A percentile compares a stretch with the other conserved stretches of the same genome.
phyloP scores from a whole-genome alignment of 768 basidiomycete genomes.

The Ephemerocybe angulata region DNA sequence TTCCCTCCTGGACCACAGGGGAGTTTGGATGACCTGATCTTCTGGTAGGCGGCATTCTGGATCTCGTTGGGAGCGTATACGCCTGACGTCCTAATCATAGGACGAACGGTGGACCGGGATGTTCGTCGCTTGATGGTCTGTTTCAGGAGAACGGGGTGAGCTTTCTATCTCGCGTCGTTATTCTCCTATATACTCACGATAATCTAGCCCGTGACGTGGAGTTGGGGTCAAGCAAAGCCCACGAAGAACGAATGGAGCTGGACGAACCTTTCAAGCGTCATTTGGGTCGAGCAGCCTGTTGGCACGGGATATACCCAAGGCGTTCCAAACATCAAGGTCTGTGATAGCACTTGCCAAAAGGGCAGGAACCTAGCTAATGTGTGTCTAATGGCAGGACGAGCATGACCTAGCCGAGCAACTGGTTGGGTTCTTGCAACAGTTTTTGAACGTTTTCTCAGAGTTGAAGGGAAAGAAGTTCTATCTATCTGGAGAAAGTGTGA shows the following conservation, averaged over 20 bases:
- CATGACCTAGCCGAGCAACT: constrained; percentile 46
- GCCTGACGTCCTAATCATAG: too few relatives aligned
- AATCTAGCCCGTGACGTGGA: constrained; percentile 64
- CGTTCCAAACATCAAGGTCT: constrained; percentile 53
- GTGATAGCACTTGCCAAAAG: constrained; percentile 34
- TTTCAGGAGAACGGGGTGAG: constrained; percentile 73
- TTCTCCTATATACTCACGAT: not conserved
- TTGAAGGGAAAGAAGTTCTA: constrained; percentile 71
- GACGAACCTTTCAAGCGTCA: constrained; percentile 73
- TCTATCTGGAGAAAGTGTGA: constrained; percentile 70
- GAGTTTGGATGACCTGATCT: constrained; percentile 67
- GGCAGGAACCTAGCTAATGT: not conserved
- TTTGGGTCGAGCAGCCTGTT: constrained; percentile 78
- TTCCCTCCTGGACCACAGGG: constrained; percentile 76
- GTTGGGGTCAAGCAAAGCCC: constrained; percentile 58
- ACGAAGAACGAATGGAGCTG: constrained; percentile 67
- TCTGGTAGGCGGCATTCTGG: constrained; percentile 45
- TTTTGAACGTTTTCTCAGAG: constrained; percentile 70
- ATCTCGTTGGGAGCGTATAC: not conserved
- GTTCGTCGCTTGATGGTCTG: constrained; percentile 68
- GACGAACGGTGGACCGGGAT: constrained; percentile 82
- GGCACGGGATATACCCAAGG: constrained; percentile 79
- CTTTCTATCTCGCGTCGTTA: constrained; percentile 4
- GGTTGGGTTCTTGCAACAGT: constrained; percentile 68
- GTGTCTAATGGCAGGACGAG: constrained; percentile 34